Percentiles rank a stretch among this genome's conserved stretches.
phyloP scores from a whole-genome alignment of 139 green algal genomes.

The Spirogloea muscicola region DNA sequence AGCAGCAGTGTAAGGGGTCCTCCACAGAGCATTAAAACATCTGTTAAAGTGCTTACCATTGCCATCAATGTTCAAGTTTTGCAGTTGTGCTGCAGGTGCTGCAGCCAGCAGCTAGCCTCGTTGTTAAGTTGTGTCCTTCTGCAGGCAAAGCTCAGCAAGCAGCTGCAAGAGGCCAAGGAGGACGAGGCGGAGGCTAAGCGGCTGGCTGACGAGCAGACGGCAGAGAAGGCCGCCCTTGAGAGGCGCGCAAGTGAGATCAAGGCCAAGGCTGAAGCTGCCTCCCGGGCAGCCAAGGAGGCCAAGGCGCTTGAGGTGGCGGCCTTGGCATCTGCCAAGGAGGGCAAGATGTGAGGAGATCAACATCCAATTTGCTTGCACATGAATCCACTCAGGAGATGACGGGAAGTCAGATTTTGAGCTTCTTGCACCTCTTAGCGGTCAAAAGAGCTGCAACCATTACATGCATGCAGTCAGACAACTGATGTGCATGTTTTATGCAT shows the following conservation, averaged over 20 bases:
- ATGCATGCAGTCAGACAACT: neutral
- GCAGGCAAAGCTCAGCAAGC: too few species aligned
- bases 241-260: slow-evolving; percentile 7
- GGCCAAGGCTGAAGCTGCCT: slow-evolving; percentile 13
- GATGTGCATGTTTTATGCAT: neutral
- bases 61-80: too few species aligned
- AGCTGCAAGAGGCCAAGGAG: too few species aligned
- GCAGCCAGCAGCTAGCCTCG: too few species aligned
- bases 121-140: too few species aligned
- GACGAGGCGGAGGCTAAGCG: neutral
- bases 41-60: too few species aligned
- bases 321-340: slow-evolving; percentile 15
- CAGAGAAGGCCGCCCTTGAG: slow-evolving; percentile 13
- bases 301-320: slow-evolving; percentile 23
- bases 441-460: neutral
- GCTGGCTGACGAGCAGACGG: slow-evolving; percentile 3
- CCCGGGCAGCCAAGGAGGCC: slow-evolving; percentile 2
- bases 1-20: too few species aligned
- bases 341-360: slow-evolving; percentile 6
- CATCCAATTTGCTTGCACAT: neutral
- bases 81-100: too few species aligned
- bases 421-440: neutral
- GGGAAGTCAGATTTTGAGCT: too few species aligned
- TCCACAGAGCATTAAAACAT: too few species aligned
- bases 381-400: too few species aligned